Base-by-base conservation (phyloP, 768 basidiomycete species). In the Boletus coccyginus region DNA sequence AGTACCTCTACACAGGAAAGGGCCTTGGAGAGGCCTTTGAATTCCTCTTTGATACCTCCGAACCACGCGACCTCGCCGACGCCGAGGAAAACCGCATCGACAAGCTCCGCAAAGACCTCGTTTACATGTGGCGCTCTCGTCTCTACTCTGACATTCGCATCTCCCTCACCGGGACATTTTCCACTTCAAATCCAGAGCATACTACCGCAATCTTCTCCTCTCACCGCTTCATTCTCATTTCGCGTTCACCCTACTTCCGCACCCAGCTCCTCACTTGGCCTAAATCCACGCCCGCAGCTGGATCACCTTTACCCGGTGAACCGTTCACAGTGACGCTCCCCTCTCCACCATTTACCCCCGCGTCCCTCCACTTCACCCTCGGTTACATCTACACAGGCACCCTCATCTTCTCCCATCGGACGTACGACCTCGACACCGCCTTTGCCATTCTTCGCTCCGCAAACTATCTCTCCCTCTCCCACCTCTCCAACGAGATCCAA, bases 371-470 rank as follows among this genome's bases (percentile, higher is more conserved):
- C 68, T 98, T 98, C 70, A 92, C 92, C 39, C 82, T 98, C 46
- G 94, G 94, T 4, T 98, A 89, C 74, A 85, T 98, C 45, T 98
- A 98, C 67, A 92, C 94, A 6, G 97, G 96, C 42, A 96, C 94
- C 5, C 87, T 98, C 44, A 78, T 88, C 31, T 97, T 98, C 70
- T 94, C 92, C 5, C 90, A 98, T 64, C 80, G 96, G 14, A 86
- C 91, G 1, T 97, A 93, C 73, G 96, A 98, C 74, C 85, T 98
- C 62, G 81, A 86, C 43, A 98, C 94, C 16, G 90, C 91, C 0
- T 93, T 98, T 69, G 83, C 90, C 58, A 92, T 98, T 64, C 84
- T 94, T 70, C 85, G 87, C 39, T 85, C 92, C 1, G 86, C 95
- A 1, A 75, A 79, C 11, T 98, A 94, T 71, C 87, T 98, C 42